These are phyloP conservation scores for Endotrypanum monterogeii DNA, from an alignment of 208 protist species.

Conservation along the genomic window DNA sequence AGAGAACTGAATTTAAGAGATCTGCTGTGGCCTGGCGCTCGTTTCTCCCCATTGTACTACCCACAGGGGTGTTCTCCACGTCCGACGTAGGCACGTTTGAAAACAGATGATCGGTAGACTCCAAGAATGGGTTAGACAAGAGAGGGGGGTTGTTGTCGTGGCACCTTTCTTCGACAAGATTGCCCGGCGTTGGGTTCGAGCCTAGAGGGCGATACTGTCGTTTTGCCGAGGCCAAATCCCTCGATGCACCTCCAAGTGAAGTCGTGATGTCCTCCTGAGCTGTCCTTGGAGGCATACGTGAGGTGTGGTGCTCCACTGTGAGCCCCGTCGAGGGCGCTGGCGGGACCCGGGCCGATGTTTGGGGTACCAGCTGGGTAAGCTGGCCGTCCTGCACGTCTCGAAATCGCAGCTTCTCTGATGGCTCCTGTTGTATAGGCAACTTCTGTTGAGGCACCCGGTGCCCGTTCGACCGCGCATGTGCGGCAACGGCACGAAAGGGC, in stretches of 20 bases:
- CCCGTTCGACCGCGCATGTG: not conserved
- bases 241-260: constrained; percentile 1
- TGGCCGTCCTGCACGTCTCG: not conserved
- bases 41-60: not conserved
- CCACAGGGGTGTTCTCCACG: not conserved
- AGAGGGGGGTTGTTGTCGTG: constrained; percentile 4
- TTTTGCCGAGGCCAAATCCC: not conserved
- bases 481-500: not conserved
- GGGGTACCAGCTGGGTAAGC: not conserved
- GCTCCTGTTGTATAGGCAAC: constrained; percentile 4
- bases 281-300: not conserved
- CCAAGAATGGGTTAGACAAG: constrained; percentile 20
- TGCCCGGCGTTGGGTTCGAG: not conserved
- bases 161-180: not conserved
- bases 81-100: not conserved
- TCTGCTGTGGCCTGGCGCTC: not conserved
- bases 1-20: not conserved
- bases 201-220: not conserved
- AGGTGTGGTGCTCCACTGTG: not conserved
- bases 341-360: not conserved
- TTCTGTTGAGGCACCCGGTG: not conserved
- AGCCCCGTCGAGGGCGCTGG: not conserved
- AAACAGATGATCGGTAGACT: not conserved
- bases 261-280: not conserved
- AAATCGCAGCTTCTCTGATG: constrained; percentile 4